These are phyloP conservation scores for Dendryphion nanum DNA, from an alignment of 2,329 filamentous ascomycete species.

Conservation along the genomic window DNA sequence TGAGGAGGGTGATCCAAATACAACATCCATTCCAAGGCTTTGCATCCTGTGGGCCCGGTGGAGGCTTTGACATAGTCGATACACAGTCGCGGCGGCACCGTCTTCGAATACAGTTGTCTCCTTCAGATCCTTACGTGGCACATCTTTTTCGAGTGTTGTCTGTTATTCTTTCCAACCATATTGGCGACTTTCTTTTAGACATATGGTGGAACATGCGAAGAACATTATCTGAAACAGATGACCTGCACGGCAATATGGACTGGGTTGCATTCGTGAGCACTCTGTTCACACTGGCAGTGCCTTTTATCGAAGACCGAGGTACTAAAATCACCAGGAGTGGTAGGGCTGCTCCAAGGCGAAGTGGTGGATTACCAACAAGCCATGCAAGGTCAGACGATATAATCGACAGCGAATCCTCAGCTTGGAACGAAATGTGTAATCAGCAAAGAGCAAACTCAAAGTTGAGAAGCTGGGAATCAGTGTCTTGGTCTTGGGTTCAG, in stretches of 20 bases:
- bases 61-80: slow-evolving; percentile 33
- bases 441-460: slow-evolving; percentile 23
- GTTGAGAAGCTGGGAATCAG: slow-evolving; percentile 29
- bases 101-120: slow-evolving; percentile 29
- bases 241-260: slow-evolving; percentile 19
- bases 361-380: slow-evolving; percentile 19
- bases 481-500: slow-evolving; percentile 36
- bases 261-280: slow-evolving; percentile 43
- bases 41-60: slow-evolving; percentile 20
- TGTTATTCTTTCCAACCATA: slow-evolving; percentile 33
- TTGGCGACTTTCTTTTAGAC: slow-evolving; percentile 36
- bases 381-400: slow-evolving; percentile 22
- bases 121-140: slow-evolving; percentile 24
- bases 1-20: slow-evolving; percentile 29
- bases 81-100: slow-evolving; percentile 31
- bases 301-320: slow-evolving; percentile 32
- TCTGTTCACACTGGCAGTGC: slow-evolving; percentile 39
- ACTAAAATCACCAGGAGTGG: slow-evolving; percentile 16
- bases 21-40: slow-evolving; percentile 21
- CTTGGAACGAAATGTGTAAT: slow-evolving; percentile 35
- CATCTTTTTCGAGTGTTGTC: slow-evolving; percentile 32
- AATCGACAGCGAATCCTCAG: slow-evolving; percentile 23
- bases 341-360: slow-evolving; percentile 19
- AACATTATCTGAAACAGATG: slow-evolving; percentile 12
- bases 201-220: slow-evolving; percentile 40